A percentile compares a stretch with the other conserved stretches of the same genome.
phyloP scores from a whole-genome alignment of 768 basidiomycete species.

The Auricularia sp. region DNA sequence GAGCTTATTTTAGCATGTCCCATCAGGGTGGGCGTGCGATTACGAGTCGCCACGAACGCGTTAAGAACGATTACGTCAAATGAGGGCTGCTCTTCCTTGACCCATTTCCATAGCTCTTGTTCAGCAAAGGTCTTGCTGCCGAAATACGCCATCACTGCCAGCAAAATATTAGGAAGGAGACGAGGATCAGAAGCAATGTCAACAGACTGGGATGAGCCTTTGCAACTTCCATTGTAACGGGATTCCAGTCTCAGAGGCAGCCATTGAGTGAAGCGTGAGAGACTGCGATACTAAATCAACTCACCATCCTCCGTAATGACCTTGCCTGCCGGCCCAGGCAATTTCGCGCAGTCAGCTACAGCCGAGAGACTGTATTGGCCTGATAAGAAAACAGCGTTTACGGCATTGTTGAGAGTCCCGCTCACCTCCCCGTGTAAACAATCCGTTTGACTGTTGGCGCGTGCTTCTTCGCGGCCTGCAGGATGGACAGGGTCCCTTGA shows the following conservation, averaged over 20 bases:
- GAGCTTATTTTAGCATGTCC: neutral
- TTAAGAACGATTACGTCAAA: neutral
- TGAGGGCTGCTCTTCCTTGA: neutral
- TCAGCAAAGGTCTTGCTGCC: conserved; percentile 5
- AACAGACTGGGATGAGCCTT: conserved; percentile 1
- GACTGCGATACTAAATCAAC: neutral
- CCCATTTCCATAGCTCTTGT: neutral
- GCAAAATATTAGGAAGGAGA: neutral
- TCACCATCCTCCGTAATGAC: neutral
- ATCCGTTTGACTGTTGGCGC: neutral
- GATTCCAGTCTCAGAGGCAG: neutral
- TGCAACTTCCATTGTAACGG: neutral
- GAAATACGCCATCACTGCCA: neutral
- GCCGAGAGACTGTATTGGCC: neutral
- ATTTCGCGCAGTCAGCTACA: neutral
- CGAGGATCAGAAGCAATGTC: neutral
- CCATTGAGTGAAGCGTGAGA: no score
- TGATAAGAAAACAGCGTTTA: neutral
- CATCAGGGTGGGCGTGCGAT: neutral
- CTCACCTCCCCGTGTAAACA: neutral
- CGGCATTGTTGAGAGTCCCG: neutral
- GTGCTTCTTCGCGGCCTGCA: conserved; percentile 20
- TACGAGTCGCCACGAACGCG: neutral
- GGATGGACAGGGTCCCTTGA: conserved; percentile 23
- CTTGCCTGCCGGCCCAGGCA: neutral